Conservation (phyloP, 2,329 filamentous ascomycete genomes). For the Microsporum audouinii region DNA sequence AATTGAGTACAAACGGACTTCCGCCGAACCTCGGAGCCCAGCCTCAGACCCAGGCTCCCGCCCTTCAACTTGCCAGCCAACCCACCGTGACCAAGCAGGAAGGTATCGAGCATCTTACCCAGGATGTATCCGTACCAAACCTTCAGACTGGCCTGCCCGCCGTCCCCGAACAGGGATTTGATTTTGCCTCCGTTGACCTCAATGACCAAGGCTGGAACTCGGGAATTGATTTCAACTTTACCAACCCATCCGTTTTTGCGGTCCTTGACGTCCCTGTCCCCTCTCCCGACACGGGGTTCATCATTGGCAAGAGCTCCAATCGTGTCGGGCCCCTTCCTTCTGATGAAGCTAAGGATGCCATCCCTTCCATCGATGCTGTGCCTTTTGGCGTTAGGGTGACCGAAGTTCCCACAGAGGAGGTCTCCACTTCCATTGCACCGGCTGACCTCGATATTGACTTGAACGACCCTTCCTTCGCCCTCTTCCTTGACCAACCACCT, state of each 20-base stretch:
- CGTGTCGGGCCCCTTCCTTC: constrained; percentile 38
- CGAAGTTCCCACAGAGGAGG: constrained; percentile 3
- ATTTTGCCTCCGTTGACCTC: constrained; percentile 61
- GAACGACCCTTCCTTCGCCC: constrained; percentile 35
- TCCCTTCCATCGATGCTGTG: constrained; percentile 37
- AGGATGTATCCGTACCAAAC: constrained; percentile 49
- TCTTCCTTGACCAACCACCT: constrained; percentile 42
- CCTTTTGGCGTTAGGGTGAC: constrained; percentile 15
- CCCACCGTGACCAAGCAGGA: constrained; percentile 53
- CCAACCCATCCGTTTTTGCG: constrained; percentile 47
- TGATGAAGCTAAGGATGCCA: constrained; percentile 40
- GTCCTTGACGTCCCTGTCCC: constrained; percentile 60
- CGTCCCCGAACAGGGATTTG: constrained; percentile 66
- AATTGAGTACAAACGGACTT: constrained; percentile 52
- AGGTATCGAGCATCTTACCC: constrained; percentile 47
- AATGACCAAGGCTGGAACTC: constrained; percentile 35
- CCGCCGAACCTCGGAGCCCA: constrained; percentile 27
- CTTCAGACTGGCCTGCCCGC: constrained; percentile 62
- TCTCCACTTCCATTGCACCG: constrained; percentile 17
- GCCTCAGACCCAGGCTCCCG: constrained; percentile 26
- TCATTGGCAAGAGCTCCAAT: constrained; percentile 61
- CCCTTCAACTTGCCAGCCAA: constrained; percentile 29
- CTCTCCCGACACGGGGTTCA: constrained; percentile 45
- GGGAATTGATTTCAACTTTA: constrained; percentile 35
- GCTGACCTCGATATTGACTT: constrained; percentile 45